phyloP scores from a whole-genome alignment of 805 yeast species.

The Zygosaccharomyces bisporus region DNA sequence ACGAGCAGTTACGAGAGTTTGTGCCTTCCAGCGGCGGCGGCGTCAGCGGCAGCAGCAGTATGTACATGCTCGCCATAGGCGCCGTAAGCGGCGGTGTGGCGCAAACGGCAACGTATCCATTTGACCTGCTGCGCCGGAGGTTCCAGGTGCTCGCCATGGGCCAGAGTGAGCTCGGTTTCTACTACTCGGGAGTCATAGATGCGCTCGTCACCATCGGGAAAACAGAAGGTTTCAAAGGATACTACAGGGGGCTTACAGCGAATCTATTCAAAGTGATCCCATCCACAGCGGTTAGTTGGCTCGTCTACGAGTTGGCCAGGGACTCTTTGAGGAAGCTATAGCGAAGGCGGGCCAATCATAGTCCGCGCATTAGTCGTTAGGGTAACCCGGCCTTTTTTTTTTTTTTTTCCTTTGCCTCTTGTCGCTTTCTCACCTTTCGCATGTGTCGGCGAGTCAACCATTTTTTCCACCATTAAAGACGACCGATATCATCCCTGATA shows the following conservation, averaged over 20 bases:
- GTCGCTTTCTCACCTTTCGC: neutral
- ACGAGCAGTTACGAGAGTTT: constrained; percentile 71
- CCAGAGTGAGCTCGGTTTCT: constrained; percentile 66
- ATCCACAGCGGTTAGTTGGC: constrained; percentile 94
- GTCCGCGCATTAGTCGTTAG: neutral
- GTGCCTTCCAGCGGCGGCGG: constrained; percentile 31
- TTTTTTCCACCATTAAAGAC: neutral
- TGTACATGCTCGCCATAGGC: constrained; percentile 64
- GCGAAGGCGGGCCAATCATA: constrained; percentile 1
- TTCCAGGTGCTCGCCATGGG: constrained; percentile 89
- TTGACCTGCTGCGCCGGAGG: constrained; percentile 81
- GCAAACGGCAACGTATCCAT: constrained; percentile 86
- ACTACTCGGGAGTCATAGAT: constrained; percentile 69
- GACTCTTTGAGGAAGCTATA: constrained; percentile 33
- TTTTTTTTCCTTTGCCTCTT: neutral
- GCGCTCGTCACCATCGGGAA: constrained; percentile 68
- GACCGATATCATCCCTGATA: neutral
- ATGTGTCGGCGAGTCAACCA: neutral
- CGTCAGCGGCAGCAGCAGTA: neutral
- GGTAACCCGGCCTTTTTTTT: neutral
- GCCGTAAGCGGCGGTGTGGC: constrained; percentile 87
- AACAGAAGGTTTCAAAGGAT: constrained; percentile 69
- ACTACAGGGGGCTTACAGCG: constrained; percentile 72
- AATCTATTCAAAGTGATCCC: constrained; percentile 89
- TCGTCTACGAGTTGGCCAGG: constrained; percentile 71